These are phyloP conservation scores for Dianthus caryophyllus DNA, from an alignment of 148 eudicot species.

Conservation along the genomic window DNA sequence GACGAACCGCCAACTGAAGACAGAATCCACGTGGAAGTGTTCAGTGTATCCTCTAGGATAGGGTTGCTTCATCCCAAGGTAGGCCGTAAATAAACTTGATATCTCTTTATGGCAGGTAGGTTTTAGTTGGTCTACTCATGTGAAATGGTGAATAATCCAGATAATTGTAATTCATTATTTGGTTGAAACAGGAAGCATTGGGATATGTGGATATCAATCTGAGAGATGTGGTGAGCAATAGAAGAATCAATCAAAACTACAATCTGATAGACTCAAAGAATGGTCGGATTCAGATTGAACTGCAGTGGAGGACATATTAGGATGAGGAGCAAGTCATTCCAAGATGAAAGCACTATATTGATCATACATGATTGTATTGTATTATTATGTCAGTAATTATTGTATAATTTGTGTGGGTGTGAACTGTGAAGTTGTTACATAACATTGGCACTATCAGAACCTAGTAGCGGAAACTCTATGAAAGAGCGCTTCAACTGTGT, in stretches of 20 bases:
- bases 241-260: constrained; percentile 62
- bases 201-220: constrained; percentile 64
- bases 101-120: constrained; percentile 1
- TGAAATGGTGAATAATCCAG: too few species aligned
- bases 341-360: constrained; percentile 4
- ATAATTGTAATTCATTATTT: neutral
- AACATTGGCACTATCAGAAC: neutral
- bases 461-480: neutral
- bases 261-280: constrained; percentile 69
- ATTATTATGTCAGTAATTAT: constrained; percentile 2
- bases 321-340: neutral
- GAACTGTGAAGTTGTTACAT: neutral
- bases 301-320: constrained; percentile 62
- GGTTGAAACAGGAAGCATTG: constrained; percentile 52
- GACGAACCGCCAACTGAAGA: constrained; percentile 61
- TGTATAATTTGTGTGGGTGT: constrained; percentile 8
- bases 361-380: too few species aligned
- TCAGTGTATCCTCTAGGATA: constrained; percentile 44
- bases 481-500: too few species aligned
- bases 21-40: constrained; percentile 52
- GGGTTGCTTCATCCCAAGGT: constrained; percentile 64
- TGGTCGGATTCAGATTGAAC: constrained; percentile 62
- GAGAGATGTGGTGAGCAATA: constrained; percentile 52
- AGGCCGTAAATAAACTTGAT: neutral
- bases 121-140: neutral